Evolutionary conservation across 2,329 filamentous ascomycete genomes (phyloP).

Genomic region (Aspergillus caelatus): DNA sequence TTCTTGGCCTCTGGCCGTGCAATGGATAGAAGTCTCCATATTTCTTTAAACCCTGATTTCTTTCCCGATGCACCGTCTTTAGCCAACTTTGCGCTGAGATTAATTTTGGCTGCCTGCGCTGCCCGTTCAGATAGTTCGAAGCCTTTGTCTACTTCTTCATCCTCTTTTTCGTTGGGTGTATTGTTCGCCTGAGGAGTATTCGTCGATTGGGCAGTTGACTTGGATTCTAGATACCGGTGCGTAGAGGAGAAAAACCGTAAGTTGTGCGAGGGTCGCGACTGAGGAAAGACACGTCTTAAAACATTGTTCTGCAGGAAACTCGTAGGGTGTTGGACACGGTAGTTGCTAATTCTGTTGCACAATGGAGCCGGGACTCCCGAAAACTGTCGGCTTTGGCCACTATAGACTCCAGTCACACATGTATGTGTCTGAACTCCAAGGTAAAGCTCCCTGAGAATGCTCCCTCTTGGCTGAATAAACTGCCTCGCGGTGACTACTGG

Average conservation of each 20-base stretch:
- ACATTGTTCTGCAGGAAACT: slow-evolving; percentile 19
- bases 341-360: slow-evolving; percentile 19
- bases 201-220: slow-evolving; percentile 21
- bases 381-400: slow-evolving; percentile 24
- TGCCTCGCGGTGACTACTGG: slow-evolving; percentile 33
- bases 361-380: slow-evolving; percentile 27
- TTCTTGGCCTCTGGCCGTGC: slow-evolving; percentile 81
- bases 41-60: slow-evolving; percentile 69
- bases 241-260: slow-evolving; percentile 33
- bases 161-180: slow-evolving; percentile 43
- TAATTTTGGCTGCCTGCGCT: slow-evolving; percentile 82
- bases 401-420: slow-evolving; percentile 8
- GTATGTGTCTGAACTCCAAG: slow-evolving; percentile 10
- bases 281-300: slow-evolving; percentile 14
- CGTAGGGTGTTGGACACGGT: slow-evolving; percentile 20
- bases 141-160: slow-evolving; percentile 60
- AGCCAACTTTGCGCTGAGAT: slow-evolving; percentile 82
- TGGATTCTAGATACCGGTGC: slow-evolving; percentile 28
- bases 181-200: slow-evolving; percentile 27
- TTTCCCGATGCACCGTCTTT: slow-evolving; percentile 68
- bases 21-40: slow-evolving; percentile 86
- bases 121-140: slow-evolving; percentile 82
- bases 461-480: slow-evolving; percentile 23
- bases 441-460: slow-evolving; percentile 23
- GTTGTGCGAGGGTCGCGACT: slow-evolving; percentile 23